Percentiles rank a stretch among this genome's conserved stretches.
Conservation (phyloP, 2,329 filamentous ascomycete genomes). For the Septoria petroselini region DNA sequence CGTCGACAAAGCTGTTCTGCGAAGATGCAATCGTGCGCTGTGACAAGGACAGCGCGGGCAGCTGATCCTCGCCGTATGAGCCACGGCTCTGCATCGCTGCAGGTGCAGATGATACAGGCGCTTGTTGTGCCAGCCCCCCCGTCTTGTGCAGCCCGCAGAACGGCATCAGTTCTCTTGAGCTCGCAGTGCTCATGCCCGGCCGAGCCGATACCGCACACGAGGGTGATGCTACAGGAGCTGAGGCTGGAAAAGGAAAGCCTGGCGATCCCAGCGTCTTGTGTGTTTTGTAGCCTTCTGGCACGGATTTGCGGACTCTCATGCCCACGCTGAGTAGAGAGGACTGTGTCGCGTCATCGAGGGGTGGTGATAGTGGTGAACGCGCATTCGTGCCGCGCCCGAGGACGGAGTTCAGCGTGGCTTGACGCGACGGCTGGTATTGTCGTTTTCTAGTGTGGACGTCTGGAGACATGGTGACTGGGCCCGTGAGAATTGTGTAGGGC, state of each 20-base stretch:
- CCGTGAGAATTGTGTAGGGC: too few species aligned
- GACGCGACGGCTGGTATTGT: slow-evolving; percentile 43
- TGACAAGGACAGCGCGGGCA: slow-evolving; percentile 34
- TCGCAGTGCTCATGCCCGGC: slow-evolving; percentile 21
- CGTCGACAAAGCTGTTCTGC: slow-evolving; percentile 38
- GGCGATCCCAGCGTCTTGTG: slow-evolving; percentile 42
- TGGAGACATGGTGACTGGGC: too few species aligned
- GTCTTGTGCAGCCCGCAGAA: slow-evolving; percentile 79
- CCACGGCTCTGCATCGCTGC: slow-evolving; percentile 17
- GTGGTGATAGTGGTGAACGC: slow-evolving; percentile 41
- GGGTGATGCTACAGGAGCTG: slow-evolving; percentile 31
- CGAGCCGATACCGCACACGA: slow-evolving; percentile 33
- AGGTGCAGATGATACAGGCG: slow-evolving; percentile 31
- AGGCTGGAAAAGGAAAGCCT: slow-evolving; percentile 32
- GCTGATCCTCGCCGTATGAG: slow-evolving; percentile 13
- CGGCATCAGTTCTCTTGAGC: slow-evolving; percentile 63
- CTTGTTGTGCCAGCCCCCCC: slow-evolving; percentile 64
- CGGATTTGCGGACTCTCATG: slow-evolving; percentile 90
- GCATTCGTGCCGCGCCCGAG: slow-evolving; percentile 35
- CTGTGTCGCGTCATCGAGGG: slow-evolving; percentile 65
- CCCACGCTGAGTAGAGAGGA: slow-evolving; percentile 84
- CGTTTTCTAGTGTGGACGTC: slow-evolving; percentile 41
- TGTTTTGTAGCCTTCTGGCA: slow-evolving; percentile 92
- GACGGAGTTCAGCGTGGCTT: slow-evolving; percentile 43
- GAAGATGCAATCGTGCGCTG: slow-evolving; percentile 41